These are phyloP conservation scores for Starmerella geochares DNA, from an alignment of 805 yeast species.

Conservation along the genomic window DNA sequence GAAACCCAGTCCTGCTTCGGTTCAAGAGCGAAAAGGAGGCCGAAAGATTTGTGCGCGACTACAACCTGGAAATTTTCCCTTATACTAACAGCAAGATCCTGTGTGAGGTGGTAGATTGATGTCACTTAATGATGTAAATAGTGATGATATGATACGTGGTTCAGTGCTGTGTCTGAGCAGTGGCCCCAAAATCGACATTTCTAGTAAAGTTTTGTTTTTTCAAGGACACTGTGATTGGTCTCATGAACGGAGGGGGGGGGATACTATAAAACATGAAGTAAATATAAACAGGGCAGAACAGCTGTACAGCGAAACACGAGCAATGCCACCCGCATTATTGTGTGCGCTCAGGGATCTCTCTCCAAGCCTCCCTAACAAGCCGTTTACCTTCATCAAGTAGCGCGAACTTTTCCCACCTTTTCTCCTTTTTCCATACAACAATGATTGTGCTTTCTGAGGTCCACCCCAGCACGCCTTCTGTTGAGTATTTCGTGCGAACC, in stretches of 20 bases:
- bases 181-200: too few species aligned
- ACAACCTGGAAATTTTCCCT: constrained; percentile 27
- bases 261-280: too few species aligned
- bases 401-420: constrained; percentile 79
- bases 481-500: constrained; percentile 39
- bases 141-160: neutral
- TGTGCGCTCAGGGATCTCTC: constrained; percentile 34
- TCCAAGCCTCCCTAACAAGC: constrained; percentile 62
- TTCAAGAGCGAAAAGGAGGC: constrained; percentile 30
- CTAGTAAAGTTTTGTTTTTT: too few species aligned
- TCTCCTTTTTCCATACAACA: constrained; percentile 61
- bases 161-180: too few species aligned
- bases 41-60: constrained; percentile 28
- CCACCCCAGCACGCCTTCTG: constrained; percentile 58
- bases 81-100: constrained; percentile 25
- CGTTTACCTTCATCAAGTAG: constrained; percentile 55
- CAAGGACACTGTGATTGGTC: too few species aligned
- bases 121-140: neutral
- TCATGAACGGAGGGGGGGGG: too few species aligned
- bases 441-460: constrained; percentile 61
- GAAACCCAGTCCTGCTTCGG: constrained; percentile 29
- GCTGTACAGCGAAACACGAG: too few species aligned
- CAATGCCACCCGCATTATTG: neutral
- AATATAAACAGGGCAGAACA: neutral
- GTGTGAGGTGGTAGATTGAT: constrained; percentile 30